Evolutionary conservation across 306 rosid genomes (phyloP), one percentile per base, ranked within the genome.

Genomic region (Crataegus laevigata): DNA sequence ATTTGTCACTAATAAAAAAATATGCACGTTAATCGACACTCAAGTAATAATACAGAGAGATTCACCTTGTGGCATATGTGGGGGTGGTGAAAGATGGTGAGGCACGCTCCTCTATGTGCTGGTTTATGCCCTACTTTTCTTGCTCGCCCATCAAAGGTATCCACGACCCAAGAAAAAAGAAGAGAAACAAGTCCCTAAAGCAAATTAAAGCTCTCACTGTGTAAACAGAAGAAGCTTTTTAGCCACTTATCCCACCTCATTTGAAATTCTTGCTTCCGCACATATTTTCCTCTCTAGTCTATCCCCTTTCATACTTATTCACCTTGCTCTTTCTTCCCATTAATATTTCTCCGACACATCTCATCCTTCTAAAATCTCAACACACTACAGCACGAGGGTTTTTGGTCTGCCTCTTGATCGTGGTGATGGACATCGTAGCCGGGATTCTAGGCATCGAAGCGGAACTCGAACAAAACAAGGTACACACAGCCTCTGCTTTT

Each of bases 371-470:
- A 29, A 51, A 81, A 50, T 47, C 26, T 61, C 36, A 45, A 11
- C 50, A n/a, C n/a, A n/a, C n/a, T n/a, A 77, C n/a, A n/a, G n/a
- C n/a, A 34, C 83, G 36, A 61, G 99, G 96, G 11, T 74, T 89
- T 74, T 76, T 92, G 51, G 32, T 94, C 32, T 94, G 96, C 66
- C 55, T 94, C 45, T 71, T 94, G 82, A 81, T 94, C 29, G 86
- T 92, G 62, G 81, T 81, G 8, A 72, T 92, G 83, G 99, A 94
- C 78, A 83, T 92, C 3, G 89, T 78, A n/a, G 99, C 96, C 45
- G 99, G 99, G 68, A 80, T 94, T 79, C 96, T 94, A 11, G 96
- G 93, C 77, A 90, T 94, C 43, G 93, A 92, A 80, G 99, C 97
- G 6, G 99, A 94, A 71, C 74, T 82, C 36, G 96, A 85, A 81